Evolutionary conservation across 768 basidiomycete species (phyloP).

Genomic region (Tylopilus subfusipes): DNA sequence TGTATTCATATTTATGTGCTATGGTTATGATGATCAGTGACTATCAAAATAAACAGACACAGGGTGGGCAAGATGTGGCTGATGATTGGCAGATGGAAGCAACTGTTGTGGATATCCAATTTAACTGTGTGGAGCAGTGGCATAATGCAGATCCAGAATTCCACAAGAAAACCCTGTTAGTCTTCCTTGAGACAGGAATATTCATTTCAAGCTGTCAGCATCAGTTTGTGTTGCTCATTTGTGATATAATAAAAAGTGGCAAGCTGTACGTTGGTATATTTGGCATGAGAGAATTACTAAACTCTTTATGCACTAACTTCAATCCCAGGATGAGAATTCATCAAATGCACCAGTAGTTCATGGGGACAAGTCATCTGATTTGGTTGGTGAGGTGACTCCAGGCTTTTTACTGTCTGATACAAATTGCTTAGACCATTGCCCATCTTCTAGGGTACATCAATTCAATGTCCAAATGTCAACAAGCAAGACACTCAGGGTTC

Average conservation of each 20-base stretch:
- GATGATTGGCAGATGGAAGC: too few species aligned
- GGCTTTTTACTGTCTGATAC: too few species aligned
- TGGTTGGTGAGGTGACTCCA: background rate
- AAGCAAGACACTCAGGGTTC: background rate
- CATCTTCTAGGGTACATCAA: background rate
- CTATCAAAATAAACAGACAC: too few species aligned
- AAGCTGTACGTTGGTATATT: too few species aligned
- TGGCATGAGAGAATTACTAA: too few species aligned
- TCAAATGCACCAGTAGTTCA: too few species aligned
- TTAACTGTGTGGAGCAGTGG: background rate
- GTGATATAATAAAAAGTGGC: too few species aligned
- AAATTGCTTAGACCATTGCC: background rate
- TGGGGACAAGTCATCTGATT: background rate
- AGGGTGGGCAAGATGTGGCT: too few species aligned
- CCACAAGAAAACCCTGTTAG: background rate
- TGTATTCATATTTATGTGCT: too few species aligned
- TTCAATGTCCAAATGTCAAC: background rate
- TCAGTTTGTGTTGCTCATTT: background rate
- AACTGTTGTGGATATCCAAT: too few species aligned
- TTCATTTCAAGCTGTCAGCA: constrained; percentile 10
- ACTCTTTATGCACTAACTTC: background rate
- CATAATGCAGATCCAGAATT: constrained; percentile 2
- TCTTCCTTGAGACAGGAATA: constrained; percentile 4
- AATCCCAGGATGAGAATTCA: background rate
- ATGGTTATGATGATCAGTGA: too few species aligned